Base-by-base conservation (phyloP, 306 rosid genomes). In the Trifolium fragiferum region DNA sequence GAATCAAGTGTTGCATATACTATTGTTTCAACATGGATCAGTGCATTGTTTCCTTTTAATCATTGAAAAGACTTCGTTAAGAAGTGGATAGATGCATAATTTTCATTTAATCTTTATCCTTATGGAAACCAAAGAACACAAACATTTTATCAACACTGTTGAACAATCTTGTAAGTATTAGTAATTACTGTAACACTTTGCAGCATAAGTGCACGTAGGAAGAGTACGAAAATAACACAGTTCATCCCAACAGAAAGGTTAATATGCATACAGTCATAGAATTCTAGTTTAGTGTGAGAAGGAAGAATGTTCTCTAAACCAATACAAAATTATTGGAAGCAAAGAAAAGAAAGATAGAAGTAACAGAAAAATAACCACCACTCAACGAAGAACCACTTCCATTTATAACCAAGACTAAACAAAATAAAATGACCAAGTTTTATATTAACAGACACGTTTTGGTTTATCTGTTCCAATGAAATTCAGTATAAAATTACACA, bases 401-500 rank as follows among this genome's bases (percentile, higher is more conserved):
- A 43, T 43, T 3, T 43, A 43, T 43, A 43, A 51, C 27, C 58
- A 18, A 51, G 13, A 51, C 21, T 8, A 18, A 51, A 51, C 58
- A 51, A 12, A 10, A 18, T 51, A 30, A 27, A 59, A 25, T 58
- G 19, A 59, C 10, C 2, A 19, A 59, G 19, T n/a, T 60, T 27
- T 60, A 59, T 61, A 33, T 37, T 33, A 62, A n/a, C 10, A 9
- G 2, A 25, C 46, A 62, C 46, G 16, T 33, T 50, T 38, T 55
- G 11, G 11, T 21, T 70, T 47, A 66, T 46, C 20, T 25, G 54
- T 81, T 72, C 47, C 27, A 37, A 54, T 13, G 27, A 51, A 77
- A 76, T 46, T 46, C 61, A 65, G 16, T 20, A 18, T 47, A 67
- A 61, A 54, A 35, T 61, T 38, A 73, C 68, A 60, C 53, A 20